Conservation (phyloP, 2,329 filamentous ascomycete genomes). For the Neofusicoccum laricinum region DNA sequence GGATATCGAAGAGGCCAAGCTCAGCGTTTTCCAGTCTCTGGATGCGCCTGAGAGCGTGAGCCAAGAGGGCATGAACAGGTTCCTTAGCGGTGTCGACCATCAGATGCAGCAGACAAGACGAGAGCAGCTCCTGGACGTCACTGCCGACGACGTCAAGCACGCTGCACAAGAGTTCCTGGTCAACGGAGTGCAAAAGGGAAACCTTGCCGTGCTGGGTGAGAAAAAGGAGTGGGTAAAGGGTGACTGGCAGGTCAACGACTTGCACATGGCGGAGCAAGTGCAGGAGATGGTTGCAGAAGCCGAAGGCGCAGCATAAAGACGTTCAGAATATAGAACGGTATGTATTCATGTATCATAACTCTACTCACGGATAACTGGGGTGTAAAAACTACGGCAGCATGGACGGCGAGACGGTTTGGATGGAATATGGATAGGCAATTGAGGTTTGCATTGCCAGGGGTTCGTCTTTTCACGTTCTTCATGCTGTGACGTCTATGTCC, state of each 20-base stretch:
- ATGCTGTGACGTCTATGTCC: not conserved
- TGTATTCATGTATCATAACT: conserved; percentile 16
- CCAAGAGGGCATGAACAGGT: conserved; percentile 80
- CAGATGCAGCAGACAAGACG: conserved; percentile 85
- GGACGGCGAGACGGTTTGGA: not conserved
- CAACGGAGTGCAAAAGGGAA: conserved; percentile 57
- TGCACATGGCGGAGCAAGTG: conserved; percentile 55
- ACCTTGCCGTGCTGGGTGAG: conserved; percentile 75
- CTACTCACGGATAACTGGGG: conserved; percentile 10
- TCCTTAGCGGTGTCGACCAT: conserved; percentile 79
- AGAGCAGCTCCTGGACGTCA: conserved; percentile 83
- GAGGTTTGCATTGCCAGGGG: not conserved
- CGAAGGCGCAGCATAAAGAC: conserved; percentile 2
- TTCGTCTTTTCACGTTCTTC: not conserved
- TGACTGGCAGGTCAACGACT: conserved; percentile 75
- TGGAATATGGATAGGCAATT: not conserved
- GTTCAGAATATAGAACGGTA: not conserved
- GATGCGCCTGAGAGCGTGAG: conserved; percentile 88
- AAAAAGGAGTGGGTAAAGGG: conserved; percentile 69
- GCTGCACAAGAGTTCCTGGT: conserved; percentile 82
- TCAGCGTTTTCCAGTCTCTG: conserved; percentile 86
- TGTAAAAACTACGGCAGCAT: not conserved
- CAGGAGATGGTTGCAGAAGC: conserved; percentile 20
- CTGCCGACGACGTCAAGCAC: conserved; percentile 71
- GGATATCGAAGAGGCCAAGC: conserved; percentile 93